A percentile compares a stretch with the other conserved stretches of the same genome.
These are phyloP conservation scores for Euphorbia schlechtendalii DNA, from an alignment of 441 rosid species.

Conservation along the genomic window DNA sequence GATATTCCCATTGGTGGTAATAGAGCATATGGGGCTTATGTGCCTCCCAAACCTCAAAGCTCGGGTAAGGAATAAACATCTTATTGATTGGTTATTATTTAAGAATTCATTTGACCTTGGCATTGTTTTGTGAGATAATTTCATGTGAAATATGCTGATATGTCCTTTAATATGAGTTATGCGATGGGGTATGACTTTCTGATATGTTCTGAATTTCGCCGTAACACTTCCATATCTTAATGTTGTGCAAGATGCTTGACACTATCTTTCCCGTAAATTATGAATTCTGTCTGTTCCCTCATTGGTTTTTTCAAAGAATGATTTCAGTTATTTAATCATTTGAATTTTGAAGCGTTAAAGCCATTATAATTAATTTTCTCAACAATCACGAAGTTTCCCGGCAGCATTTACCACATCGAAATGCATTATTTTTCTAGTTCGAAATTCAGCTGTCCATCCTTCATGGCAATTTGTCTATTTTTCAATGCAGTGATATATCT, in stretches of 20 bases:
- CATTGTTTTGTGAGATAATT: no score
- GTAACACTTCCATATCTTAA: neutral
- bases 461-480: neutral
- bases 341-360: no score
- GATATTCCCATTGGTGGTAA: conserved; percentile 48
- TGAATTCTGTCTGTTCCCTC: neutral
- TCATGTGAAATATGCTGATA: neutral
- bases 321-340: no score
- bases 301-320: no score
- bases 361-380: no score
- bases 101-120: no score
- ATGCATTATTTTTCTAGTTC: neutral
- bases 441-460: neutral
- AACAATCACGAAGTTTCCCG: conserved; percentile 1
- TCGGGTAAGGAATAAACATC: conserved; percentile 51
- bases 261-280: neutral
- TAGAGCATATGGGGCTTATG: conserved; percentile 79
- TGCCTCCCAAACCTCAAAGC: conserved; percentile 58
- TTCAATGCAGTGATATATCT: neutral
- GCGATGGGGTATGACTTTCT: neutral
- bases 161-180: neutral
- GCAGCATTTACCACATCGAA: neutral
- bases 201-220: neutral
- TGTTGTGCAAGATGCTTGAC: neutral
- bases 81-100: conserved; percentile 21